These are phyloP conservation scores for Lagenidium sp. DNA, from an alignment of 352 stramenopile species.

Conservation along the genomic window DNA sequence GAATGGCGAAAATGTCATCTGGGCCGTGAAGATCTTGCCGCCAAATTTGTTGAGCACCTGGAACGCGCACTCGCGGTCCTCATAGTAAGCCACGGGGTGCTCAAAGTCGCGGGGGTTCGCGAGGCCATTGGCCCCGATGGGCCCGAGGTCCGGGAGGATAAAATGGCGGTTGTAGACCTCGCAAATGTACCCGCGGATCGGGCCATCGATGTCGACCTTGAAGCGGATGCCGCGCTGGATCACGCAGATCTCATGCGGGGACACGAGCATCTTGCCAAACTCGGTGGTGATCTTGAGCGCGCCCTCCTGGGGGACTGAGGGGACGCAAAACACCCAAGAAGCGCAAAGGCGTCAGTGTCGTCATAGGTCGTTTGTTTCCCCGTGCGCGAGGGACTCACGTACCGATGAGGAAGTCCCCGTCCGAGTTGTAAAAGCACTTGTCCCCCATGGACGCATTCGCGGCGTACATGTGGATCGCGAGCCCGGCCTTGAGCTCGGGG, in stretches of 20 bases:
- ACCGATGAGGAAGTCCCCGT: constrained; percentile 96
- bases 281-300: constrained; percentile 91
- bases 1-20: constrained; percentile 88
- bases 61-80: constrained; percentile 78
- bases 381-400: constrained; percentile 14
- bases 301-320: constrained; percentile 90
- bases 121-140: constrained; percentile 95
- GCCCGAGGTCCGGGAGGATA: constrained; percentile 90
- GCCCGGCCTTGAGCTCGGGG: constrained; percentile 83
- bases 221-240: constrained; percentile 95
- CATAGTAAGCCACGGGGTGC: constrained; percentile 84
- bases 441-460: constrained; percentile 87
- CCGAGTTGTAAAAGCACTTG: constrained; percentile 92
- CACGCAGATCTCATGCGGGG: constrained; percentile 91
- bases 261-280: constrained; percentile 82
- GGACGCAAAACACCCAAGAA: too few relatives aligned
- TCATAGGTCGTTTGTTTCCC: neutral
- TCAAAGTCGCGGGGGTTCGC: constrained; percentile 95
- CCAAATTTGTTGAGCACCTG: constrained; percentile 85
- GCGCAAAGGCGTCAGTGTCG: neutral
- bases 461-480: constrained; percentile 93
- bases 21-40: constrained; percentile 81
- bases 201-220: constrained; percentile 77
- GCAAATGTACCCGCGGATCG: constrained; percentile 90
- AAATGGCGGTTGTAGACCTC: constrained; percentile 96